Base-by-base conservation (phyloP, 768 basidiomycete species). In the Tylopilus subfusipes region DNA sequence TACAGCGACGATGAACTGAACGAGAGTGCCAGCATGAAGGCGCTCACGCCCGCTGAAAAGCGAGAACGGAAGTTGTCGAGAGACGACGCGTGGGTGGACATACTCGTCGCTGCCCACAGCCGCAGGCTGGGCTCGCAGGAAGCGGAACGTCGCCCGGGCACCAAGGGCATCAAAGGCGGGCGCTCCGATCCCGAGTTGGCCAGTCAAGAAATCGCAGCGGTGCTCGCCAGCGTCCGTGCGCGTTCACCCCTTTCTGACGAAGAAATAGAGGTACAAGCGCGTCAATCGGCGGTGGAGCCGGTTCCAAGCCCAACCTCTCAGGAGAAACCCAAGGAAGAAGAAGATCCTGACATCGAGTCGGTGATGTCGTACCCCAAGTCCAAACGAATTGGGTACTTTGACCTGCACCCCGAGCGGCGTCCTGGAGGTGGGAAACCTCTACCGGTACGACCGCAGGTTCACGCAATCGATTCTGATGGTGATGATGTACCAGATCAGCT, bases 61-160 rank as follows among this genome's bases (percentile, higher is more conserved):
- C 70, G 78, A 34, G 75, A 78, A 36, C 70, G 72, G 71, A 73
- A 63, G 71, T 70, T 66, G 60, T 76, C 77, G 19, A 74, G 70
- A 60, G 85, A 88, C 48, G 91, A 93, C 63, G 88, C 89, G 5
- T 92, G 91, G 90, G 89, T 93, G 39, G 91, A 93, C 70, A 93
- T 93, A 39, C 72, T 92, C 11, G 89, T 93, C 2, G 83, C 82
- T 42, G 80, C 67, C 14, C 80, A 79, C 58, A 68, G 61, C 33
- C 72, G 84, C 39, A 70, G 84, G 39, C 68, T 85, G 65, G 78
- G 66, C 1, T 79, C 76, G 8, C 85, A 86, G 65, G 85, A 85
- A 45, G 81, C 73, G 5, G 76, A 77, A 34, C 55, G 53, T 14
- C 54, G 58, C 31, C 63, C 52, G 59, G 73, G 56, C 51, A 72